Percentiles rank a stretch among this genome's conserved stretches.
phyloP scores from a whole-genome alignment of 2,329 filamentous ascomycete species.

The Ophiostoma pallidulum region DNA sequence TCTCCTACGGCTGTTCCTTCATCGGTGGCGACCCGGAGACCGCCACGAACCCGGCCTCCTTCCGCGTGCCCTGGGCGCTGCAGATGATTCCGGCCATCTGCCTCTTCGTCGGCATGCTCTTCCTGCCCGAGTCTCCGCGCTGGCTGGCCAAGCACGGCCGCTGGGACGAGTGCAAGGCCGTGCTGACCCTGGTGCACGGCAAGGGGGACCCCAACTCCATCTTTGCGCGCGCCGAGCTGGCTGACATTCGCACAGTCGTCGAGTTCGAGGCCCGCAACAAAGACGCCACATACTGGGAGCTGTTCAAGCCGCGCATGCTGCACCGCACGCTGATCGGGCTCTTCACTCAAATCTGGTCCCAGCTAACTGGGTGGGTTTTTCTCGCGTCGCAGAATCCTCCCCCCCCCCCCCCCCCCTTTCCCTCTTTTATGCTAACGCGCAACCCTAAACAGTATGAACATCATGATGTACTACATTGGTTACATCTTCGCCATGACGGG shows the following conservation, averaged over 20 bases:
- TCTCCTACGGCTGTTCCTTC: constrained; percentile 37
- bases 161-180: constrained; percentile 34
- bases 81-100: constrained; percentile 36
- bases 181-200: constrained; percentile 50
- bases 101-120: constrained; percentile 31
- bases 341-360: constrained; percentile 67
- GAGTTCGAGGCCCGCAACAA: constrained; percentile 63
- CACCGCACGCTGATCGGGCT: constrained; percentile 63
- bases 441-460: no score
- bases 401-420: no score
- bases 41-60: constrained; percentile 32
- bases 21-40: constrained; percentile 20
- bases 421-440: no score
- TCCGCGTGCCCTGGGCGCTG: constrained; percentile 41
- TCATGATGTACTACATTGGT: constrained; percentile 62
- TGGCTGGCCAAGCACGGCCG: constrained; percentile 42
- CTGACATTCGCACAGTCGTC: constrained; percentile 64
- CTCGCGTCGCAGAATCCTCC: no score
- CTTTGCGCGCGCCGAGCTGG: constrained; percentile 58
- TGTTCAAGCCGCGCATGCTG: constrained; percentile 65
- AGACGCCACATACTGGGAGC: constrained; percentile 60
- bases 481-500: constrained; percentile 68
- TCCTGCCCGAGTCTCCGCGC: constrained; percentile 40
- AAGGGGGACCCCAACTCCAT: constrained; percentile 54
- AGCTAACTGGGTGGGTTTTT: constrained; percentile 56